Evolutionary conservation across 202 grass and related monocot genomes (phyloP), one percentile per base, ranked within the genome.

Genomic region (Tripidium arundinaceum): DNA sequence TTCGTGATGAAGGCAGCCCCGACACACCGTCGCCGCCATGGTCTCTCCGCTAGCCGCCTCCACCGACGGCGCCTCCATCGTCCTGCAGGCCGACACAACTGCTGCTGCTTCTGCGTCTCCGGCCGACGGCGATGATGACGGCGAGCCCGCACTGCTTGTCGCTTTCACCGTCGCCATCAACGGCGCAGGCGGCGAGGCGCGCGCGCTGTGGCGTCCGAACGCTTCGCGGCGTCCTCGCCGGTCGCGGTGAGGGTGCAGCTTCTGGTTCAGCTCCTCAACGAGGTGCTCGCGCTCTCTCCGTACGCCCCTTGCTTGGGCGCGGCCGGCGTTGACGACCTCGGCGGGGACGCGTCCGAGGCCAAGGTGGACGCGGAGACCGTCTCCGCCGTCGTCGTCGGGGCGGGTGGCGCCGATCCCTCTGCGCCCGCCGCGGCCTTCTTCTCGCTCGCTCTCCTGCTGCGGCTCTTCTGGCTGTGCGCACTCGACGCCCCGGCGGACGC

Each of bases 401-500:
- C 21, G 2, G 39, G 41, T 0, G 79, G 60, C 47, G 55, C 46
- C 25, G 74, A 82, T 57, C 81, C 69, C 7, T 76, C 86, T 4
- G 33, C 62, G 0, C 27, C 67, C 19, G 31, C 8, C 8, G 50
- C 69, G 0, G 77, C 80, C 18, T 87, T 97, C 77, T 87, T 97
- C 83, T 85, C 76, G 9, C 81, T 97, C 12, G 84, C 80, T 0
- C 85, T 97, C 5, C 87, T 97, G 2, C 81, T 97, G 70, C 91
- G 94, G 4, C 62, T 97, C 38, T 97, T 97, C 87, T 97, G 89
- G 89, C 22, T 89, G 43, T 94, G 94, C 49, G 89, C 91, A 3
- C 42, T 70, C 37, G 89, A 97, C 40, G 81, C 89, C 42, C 91
- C 94, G 2, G 83, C 85, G 3, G 87, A 97, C 72, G 79, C 88